Base-by-base conservation (phyloP, 2,329 filamentous ascomycete species). In the Fusarium kyushuense region DNA sequence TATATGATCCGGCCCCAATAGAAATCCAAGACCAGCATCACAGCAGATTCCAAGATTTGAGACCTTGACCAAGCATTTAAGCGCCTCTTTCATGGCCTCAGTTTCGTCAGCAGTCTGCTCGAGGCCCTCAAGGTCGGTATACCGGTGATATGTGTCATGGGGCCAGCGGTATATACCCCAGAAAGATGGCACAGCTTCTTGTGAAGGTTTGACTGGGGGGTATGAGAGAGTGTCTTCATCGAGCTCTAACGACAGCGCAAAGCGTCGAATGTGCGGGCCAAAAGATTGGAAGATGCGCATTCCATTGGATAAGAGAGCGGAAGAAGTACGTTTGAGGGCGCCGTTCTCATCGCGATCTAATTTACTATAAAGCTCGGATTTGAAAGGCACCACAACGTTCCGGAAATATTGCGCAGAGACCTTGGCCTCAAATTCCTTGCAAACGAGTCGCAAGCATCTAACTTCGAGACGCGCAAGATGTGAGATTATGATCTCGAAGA, bases 171-270 rank as follows among this genome's bases (percentile, higher is more conserved):
- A 92, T 8, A 83, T 80, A 6, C 89, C 89, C 85, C 89, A 91
- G 69, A 89, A 90, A 36, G 86, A 82, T 5, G 82, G 79, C 30
- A 88, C 78, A 25, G 82, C 80, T 65, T 88, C 81, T 33, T 88
- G 86, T 9, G 82, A 78, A 7, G 80, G 79, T 71, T 91, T 90
- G n/a, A 81, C 71, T 2, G 86, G 87, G 10, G 89, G 87, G 25
- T 80, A 77, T 14, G 79, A 78, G 13, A 85, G 74, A 16, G 78
- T 79, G 38, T 78, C 76, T 72, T 90, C 86, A 56, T 86, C 84
- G n/a, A 92, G 82, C 71, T 92, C 90, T 63, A 92, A 88, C 25
- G 88, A 88, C 74, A 93, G 85, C 7, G 88, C 90, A 71, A 90
- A 91, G 54, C 84, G 84, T 29, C 81, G 79, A 57, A 92, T 90